Evolutionary conservation across 2,329 filamentous ascomycete species (phyloP).

Genomic region (Diaporthe caulivora): DNA sequence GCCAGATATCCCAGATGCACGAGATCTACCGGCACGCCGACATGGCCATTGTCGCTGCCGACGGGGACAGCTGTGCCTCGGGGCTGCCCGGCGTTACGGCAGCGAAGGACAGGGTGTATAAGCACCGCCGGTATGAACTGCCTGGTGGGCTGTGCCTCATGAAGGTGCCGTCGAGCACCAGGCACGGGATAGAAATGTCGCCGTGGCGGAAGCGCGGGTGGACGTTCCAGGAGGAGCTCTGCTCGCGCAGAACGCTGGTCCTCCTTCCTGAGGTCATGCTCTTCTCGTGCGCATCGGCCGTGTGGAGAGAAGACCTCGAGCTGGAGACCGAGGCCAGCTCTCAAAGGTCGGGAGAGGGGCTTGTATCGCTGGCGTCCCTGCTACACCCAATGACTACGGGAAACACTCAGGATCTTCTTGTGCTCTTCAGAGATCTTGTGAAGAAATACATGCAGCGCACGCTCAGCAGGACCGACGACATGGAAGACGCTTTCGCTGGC

Average conservation of each 20-base stretch:
- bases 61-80: background rate
- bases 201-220: constrained; percentile 28
- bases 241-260: constrained; percentile 4
- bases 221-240: constrained; percentile 32
- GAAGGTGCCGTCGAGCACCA: constrained; percentile 13
- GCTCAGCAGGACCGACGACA: constrained; percentile 28
- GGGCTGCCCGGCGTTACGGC: constrained; percentile 5
- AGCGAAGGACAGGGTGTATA: background rate
- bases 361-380: background rate
- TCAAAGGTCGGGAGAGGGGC: background rate
- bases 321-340: background rate
- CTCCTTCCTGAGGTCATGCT: constrained; percentile 4
- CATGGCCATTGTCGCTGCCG: constrained; percentile 14
- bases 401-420: background rate
- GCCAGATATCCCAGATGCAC: constrained; percentile 19
- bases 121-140: constrained; percentile 9
- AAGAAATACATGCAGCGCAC: constrained; percentile 25
- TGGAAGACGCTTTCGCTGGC: constrained; percentile 30
- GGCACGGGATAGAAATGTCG: constrained; percentile 11
- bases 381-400: background rate
- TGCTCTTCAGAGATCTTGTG: constrained; percentile 13
- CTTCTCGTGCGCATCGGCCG: constrained; percentile 14
- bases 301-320: constrained; percentile 20
- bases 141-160: constrained; percentile 5
- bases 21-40: constrained; percentile 22